Evolutionary conservation across 371 early-diverging fungal species (phyloP).

Genomic region (Mortierella sp.): DNA sequence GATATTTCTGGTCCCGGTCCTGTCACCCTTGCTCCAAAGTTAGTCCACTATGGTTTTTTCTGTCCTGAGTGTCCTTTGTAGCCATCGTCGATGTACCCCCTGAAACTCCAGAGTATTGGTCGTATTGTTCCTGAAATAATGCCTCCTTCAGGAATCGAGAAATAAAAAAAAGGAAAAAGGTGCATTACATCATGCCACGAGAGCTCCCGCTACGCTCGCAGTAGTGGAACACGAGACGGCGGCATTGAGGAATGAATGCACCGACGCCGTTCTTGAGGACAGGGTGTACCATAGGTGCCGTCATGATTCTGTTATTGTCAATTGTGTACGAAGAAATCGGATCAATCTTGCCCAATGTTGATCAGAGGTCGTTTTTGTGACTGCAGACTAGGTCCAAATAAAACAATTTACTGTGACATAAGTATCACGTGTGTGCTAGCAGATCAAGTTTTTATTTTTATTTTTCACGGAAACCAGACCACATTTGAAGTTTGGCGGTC

Average conservation of each 20-base stretch:
- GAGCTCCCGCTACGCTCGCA: constrained; percentile 90
- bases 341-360: background rate
- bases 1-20: too few species aligned
- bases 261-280: constrained; percentile 85
- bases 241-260: constrained; percentile 84
- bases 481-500: constrained; percentile 28
- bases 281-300: constrained; percentile 50
- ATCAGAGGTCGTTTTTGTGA: background rate
- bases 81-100: background rate
- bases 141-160: background rate
- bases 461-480: constrained; percentile 38
- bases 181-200: constrained; percentile 80
- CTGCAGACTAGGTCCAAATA: background rate
- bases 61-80: too few species aligned
- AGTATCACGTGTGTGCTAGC: background rate
- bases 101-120: background rate
- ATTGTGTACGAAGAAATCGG: background rate
- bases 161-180: background rate
- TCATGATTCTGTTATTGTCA: constrained; percentile 19
- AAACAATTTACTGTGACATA: background rate
- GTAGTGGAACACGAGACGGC: constrained; percentile 86
- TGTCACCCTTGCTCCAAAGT: too few species aligned
- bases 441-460: background rate
- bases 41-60: too few species aligned
- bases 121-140: background rate